Percentiles rank a stretch among this genome's conserved stretches.
These are phyloP conservation scores for Pseudopyrenochaeta lycopersici DNA, from an alignment of 2,329 filamentous ascomycete species.

Conservation along the genomic window DNA sequence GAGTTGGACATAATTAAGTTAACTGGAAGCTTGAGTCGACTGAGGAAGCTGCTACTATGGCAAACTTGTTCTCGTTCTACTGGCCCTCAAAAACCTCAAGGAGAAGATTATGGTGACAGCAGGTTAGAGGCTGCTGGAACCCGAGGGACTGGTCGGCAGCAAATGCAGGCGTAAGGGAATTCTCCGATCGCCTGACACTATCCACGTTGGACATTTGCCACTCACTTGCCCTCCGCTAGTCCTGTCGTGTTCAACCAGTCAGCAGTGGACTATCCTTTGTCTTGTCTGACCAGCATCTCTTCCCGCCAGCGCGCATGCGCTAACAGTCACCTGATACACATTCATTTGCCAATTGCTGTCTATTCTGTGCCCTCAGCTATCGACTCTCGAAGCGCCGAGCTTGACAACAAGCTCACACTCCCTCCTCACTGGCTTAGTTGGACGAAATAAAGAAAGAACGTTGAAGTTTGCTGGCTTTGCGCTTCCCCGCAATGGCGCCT, in stretches of 20 bases:
- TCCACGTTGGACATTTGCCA: not conserved
- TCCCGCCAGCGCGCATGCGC: not conserved
- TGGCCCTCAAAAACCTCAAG: too few relatives aligned
- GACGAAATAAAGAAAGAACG: not conserved
- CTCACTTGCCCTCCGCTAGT: not conserved
- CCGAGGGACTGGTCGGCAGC: too few relatives aligned
- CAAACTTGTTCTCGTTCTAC: too few relatives aligned
- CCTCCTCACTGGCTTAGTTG: not conserved
- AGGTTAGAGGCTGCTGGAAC: too few relatives aligned
- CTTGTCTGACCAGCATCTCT: constrained; percentile 1
- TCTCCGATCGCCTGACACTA: not conserved
- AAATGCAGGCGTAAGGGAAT: too few relatives aligned
- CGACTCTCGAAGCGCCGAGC: not conserved
- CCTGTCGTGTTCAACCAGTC: not conserved
- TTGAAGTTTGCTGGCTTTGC: not conserved
- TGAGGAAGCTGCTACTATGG: too few relatives aligned
- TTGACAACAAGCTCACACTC: not conserved
- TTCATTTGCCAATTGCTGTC: not conserved
- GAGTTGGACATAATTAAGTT: too few relatives aligned
- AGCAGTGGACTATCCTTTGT: not conserved
- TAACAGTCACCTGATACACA: constrained; percentile 2
- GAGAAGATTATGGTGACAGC: too few relatives aligned
- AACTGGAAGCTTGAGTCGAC: too few relatives aligned
- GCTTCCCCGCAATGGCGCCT: constrained; percentile 10
- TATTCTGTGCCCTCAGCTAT: not conserved